Conservation (phyloP, 768 basidiomycete genomes). For the Terana coerulea region DNA sequence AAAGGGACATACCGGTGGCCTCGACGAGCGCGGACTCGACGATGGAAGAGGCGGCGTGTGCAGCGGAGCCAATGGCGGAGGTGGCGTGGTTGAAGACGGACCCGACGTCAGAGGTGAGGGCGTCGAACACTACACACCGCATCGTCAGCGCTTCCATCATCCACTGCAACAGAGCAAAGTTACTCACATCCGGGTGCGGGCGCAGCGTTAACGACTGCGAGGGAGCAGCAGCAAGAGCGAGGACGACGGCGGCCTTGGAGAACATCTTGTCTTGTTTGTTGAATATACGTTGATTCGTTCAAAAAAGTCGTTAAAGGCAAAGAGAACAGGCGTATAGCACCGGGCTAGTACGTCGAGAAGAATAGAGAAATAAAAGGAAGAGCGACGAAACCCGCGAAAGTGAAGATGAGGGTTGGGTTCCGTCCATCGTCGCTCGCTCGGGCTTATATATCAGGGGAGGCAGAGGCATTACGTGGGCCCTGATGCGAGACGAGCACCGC, state of each 20-base stretch:
- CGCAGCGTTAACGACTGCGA: slow-evolving; percentile 13
- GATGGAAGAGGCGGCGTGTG: neutral
- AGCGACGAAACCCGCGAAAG: slow-evolving; percentile 12
- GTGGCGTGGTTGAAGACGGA: slow-evolving; percentile 12
- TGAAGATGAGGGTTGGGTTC: slow-evolving; percentile 9
- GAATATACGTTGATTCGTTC: neutral
- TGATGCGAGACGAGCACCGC: neutral
- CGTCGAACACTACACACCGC: slow-evolving; percentile 11
- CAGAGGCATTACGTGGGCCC: neutral
- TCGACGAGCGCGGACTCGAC: slow-evolving; percentile 5
- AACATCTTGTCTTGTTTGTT: slow-evolving; percentile 14
- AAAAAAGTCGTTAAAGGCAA: slow-evolving; percentile 2
- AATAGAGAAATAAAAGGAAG: slow-evolving; percentile 10
- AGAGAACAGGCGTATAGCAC: slow-evolving; percentile 15
- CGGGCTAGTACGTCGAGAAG: slow-evolving; percentile 18
- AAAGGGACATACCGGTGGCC: slow-evolving; percentile 2
- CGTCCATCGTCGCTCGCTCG: neutral
- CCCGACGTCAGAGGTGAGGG: slow-evolving; percentile 12
- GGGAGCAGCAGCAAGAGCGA: slow-evolving; percentile 15
- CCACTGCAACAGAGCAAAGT: neutral
- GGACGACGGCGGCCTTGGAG: slow-evolving; percentile 12
- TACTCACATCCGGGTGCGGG: slow-evolving; percentile 13
- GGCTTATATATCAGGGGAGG: slow-evolving; percentile 1
- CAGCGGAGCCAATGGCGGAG: slow-evolving; percentile 2
- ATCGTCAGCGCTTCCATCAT: neutral